Evolutionary conservation across 108 stramenopile species (phyloP), one percentile per base, ranked within the genome.

Genomic region (Nitzschia putrida): DNA sequence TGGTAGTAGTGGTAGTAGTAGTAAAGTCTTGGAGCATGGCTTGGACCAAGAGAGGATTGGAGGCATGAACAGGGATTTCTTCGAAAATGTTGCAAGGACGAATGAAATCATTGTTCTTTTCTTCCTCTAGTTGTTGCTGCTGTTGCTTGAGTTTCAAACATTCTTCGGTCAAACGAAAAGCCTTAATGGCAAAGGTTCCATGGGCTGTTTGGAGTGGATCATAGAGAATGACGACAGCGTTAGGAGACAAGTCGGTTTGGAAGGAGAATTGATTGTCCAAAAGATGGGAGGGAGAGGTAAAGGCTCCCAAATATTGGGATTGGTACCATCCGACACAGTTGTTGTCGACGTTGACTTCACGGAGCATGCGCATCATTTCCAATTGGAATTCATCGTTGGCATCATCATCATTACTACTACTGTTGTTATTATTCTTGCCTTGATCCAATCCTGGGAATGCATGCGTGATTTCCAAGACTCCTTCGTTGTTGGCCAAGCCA

Each of bases 291-390:
- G 95, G 95, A 58, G 96, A 97, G 29, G 29, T 34, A 78, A 93
- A 94, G 10, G 96, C 82, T 14, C 97, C 97, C n/a, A 98, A 80
- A 70, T 95, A 95, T 85, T 94, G 96, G 70, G 90, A 90, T 66
- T 96, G 96, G 83, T 99, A 99, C 97, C 97, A 99, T n/a, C 98
- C 98, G 50, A 98, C 97, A 69, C 92, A 94, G 81, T 98, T 99
- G 79, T 94, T 96, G 73, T 99, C 98, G 38, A 98, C 92, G 71
- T 98, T 98, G 66, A 98, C 96, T 85, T 96, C 95, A 52, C 92
- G 79, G 10, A 98, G 83, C 98, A 98, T 97, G 74, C 95, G 92
- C 97, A 98, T 97, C 98, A 98, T 98, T 78, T 98, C 96, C 37
- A 95, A 68, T 74, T 97, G 96, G 69, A 90, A 98, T 16, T 75